Base-by-base conservation (phyloP, 2,329 filamentous ascomycete genomes). In the Talaromyces marneffei region DNA sequence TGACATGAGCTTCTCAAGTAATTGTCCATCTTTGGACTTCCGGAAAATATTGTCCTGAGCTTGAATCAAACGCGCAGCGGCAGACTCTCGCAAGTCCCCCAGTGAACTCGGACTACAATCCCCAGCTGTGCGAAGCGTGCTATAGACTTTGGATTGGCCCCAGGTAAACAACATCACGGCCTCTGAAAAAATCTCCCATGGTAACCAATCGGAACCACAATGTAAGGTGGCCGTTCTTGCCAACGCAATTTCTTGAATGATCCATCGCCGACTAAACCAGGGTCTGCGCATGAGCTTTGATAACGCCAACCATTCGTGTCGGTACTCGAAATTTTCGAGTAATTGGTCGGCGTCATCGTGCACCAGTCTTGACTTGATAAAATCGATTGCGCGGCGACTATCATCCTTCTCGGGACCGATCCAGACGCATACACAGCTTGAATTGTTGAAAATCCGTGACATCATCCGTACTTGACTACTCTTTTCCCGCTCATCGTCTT, bases 371-470 rank as follows among this genome's bases (percentile, higher is more conserved):
- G 50, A 44, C 48, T 55, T 55, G 3, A 61, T 61, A 18, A 61
- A 61, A 7, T 55, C 25, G 20, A 61, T 46, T 16, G 59, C 59
- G 12, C 16, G 27, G 16, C 50, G 23, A 25, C 59, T 61, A 10
- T 57, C 50, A 20, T 46, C 59, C 48, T 52, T 27, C 46, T 61
- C 65, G 57, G 64, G 48, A 52, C 66, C 68, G 33, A 70, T 61
- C 66, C 66, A 70, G n/a, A 65, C 66, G n/a, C 61, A 57, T 8
- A 70, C 68, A 35, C 61, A 62, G 14, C 65, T 60, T 14, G 67
- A 68, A 23, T 62, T 59, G 7, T 59, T 64, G 59, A 62, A 69
- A 10, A 70, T 66, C 25, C 57, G 64, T 10, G 57, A 59, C 66
- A 69, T 69, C 40, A 65, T 65, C 31, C 61, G 63, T 18, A 70